Evolutionary conservation across 2,329 filamentous ascomycete genomes (phyloP).

Genomic region (Hypoxylon sp.): DNA sequence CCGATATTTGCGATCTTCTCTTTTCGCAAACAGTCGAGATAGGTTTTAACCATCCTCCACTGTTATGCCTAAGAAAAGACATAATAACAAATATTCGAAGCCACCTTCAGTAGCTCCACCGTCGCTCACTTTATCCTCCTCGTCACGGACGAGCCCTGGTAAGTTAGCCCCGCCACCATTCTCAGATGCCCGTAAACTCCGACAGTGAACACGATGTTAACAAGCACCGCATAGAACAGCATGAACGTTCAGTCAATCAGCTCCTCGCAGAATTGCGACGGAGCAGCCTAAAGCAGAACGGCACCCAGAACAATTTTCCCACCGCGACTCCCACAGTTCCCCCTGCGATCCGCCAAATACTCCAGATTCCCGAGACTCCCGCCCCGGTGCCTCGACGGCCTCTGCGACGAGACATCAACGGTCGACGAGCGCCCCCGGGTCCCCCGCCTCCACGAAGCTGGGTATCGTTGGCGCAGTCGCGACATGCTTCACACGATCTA

Average conservation of each 20-base stretch:
- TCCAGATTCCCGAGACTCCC: conserved; percentile 72
- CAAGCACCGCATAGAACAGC: conserved; percentile 48
- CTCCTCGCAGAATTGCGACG: conserved; percentile 71
- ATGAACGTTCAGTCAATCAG: conserved; percentile 70
- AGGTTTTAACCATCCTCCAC: conserved; percentile 34
- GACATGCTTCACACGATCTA: conserved; percentile 49
- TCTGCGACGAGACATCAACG: conserved; percentile 62
- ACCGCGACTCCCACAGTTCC: conserved; percentile 67
- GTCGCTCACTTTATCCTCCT: conserved; percentile 61
- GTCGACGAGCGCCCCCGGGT: conserved; percentile 69
- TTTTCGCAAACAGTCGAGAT: conserved; percentile 46
- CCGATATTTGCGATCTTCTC: conserved; percentile 28
- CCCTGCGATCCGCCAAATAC: conserved; percentile 70
- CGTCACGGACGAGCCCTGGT: conserved; percentile 52
- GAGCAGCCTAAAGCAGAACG: conserved; percentile 55
- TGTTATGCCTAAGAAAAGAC: conserved; percentile 76
- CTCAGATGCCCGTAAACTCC: background rate
- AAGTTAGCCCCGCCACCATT: conserved; percentile 17
- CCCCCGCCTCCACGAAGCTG: conserved; percentile 73
- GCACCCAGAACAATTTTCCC: conserved; percentile 52
- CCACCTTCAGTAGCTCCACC: conserved; percentile 69
- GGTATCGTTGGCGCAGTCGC: conserved; percentile 58
- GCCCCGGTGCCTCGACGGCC: conserved; percentile 65
- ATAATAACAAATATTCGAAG: conserved; percentile 70
- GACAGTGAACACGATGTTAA: conserved; percentile 10